Evolutionary conservation across 2,329 filamentous ascomycete species (phyloP), one percentile per base, ranked within the genome.

Genomic region (Diaporthe destruens): DNA sequence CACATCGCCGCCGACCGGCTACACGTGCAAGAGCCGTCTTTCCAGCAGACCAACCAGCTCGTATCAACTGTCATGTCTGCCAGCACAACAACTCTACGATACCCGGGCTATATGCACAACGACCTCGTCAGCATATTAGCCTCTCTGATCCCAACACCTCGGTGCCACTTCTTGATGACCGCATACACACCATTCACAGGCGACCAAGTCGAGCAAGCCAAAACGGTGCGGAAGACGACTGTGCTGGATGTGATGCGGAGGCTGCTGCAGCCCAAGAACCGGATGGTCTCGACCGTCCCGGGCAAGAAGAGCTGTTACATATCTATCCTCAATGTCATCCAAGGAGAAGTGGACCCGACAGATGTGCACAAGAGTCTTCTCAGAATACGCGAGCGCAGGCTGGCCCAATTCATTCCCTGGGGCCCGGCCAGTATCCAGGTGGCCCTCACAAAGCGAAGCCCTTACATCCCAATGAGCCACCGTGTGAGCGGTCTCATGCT

Each of bases 21-120:
- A 44, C 96, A 99, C 80, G 94, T 98, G 12, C 95, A 98, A 82
- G 93, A 97, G 80, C 95, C 96, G 0, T 98, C 95, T 0, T 98
- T 98, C 81, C 93, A 97, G 78, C 97, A 99, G 82, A 99, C 96
- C 1, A 99, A 99, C 81, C 96, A 98, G 82, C 88, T 99, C 47
- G 96, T 96, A 5, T 96, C 95, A 9, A 99, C 97, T 1, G 97
- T 99, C 81, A 99, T 99, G 96, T 98, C 95, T 47, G 96, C 96
- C 51, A 97, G 94, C 80, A 99, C 96, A 5, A 98, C 96, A 12
- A 98, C 97, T 2, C 90, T 99, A 66, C 90, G 96, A 80, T 99
- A 99, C 81, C 96, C 96, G 1, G 96, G 96, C 51, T 99, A 99
- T 84, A 99, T 99, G 96, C 96, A 99, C 87, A 99, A 99, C 82